phyloP scores from a whole-genome alignment of 805 yeast genomes.

The Grigorovia yakushimaensis region DNA sequence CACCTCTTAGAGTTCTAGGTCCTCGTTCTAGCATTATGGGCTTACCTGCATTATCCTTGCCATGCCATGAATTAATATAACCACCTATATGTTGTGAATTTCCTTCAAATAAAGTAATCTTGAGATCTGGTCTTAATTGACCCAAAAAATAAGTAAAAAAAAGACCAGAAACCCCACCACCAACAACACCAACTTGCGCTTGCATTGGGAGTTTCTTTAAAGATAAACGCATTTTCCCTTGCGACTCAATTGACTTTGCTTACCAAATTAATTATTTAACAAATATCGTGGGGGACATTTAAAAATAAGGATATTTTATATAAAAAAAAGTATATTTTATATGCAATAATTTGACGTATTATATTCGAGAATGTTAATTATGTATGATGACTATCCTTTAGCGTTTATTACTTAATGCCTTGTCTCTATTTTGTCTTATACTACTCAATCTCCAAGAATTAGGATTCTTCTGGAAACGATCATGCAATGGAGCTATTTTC shows the following conservation, averaged over 20 bases:
- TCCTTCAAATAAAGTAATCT: slow-evolving; percentile 53
- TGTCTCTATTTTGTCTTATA: slow-evolving; percentile 27
- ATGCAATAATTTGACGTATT: not conserved
- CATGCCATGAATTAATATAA: slow-evolving; percentile 50
- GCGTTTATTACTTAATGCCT: slow-evolving; percentile 20
- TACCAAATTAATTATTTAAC: no score
- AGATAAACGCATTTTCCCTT: not conserved
- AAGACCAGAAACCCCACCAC: slow-evolving; percentile 85
- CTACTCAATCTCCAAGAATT: slow-evolving; percentile 70
- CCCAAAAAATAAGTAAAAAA: slow-evolving; percentile 59
- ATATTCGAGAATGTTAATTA: not conserved
- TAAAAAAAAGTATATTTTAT: no score
- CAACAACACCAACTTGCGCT: slow-evolving; percentile 59
- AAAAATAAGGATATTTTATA: no score
- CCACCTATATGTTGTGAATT: slow-evolving; percentile 56
- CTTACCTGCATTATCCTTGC: slow-evolving; percentile 24
- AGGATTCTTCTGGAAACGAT: slow-evolving; percentile 48
- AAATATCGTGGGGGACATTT: no score
- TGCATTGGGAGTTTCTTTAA: slow-evolving; percentile 18
- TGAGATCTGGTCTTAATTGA: slow-evolving; percentile 67
- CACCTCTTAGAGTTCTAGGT: slow-evolving; percentile 82
- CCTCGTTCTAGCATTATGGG: slow-evolving; percentile 60
- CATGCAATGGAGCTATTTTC: slow-evolving; percentile 64
- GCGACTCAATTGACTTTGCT: not conserved
- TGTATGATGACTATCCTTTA: not conserved